Base-by-base conservation (phyloP, 495 filamentous ascomycete genomes). In the Parathielavia hyrcaniae region DNA sequence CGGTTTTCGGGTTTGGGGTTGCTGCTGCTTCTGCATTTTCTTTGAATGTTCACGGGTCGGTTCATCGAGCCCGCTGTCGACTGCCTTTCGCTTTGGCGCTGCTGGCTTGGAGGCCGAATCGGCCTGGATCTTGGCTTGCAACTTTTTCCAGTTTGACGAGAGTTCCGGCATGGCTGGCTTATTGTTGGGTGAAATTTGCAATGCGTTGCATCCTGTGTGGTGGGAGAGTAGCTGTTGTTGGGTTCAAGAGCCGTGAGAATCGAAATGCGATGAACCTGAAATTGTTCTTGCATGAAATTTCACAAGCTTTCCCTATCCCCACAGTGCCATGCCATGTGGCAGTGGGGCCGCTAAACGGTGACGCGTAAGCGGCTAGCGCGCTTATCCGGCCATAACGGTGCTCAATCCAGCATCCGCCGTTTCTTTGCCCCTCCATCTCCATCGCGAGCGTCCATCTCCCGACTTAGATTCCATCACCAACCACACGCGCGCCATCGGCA, bases 121-220 rank as follows among this genome's bases (percentile, higher is more conserved):
- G 51, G 80, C 74, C 61, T 84, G 81, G 53, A 88, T 72, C 38
- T 77, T 79, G 58, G 73, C 80, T 76, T 88, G 85, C 57, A 89
- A 77, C 70, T 83, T 88, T 66, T 87, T 86, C 86, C 86, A 90
- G 73, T 90, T 90, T 57, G 78, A 77, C 1, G 79, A 82, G 35
- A 82, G 69, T 50, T 75, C 71, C 43, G 59, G 69, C 75, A 74
- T 75, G 64, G 46, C 10, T 40, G 38, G 39, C 36, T 44, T 40
- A 46, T 0, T 40, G 17, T 12, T 19, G 20, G 46, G 45, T 10
- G 26, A 11, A 2, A 4, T n/a, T 22, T 16, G n/a, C 9, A 16
- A 8, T 10, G n/a, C 22, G 4, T 45, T 34, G 55, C 36, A 51
- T 58, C 6, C n/a, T 52, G n/a, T 26, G 19, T 22, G 23, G 4